Evolutionary conservation across 2,329 filamentous ascomycete species (phyloP), one percentile per base, ranked within the genome.

Genomic region (Penicillium paneum): DNA sequence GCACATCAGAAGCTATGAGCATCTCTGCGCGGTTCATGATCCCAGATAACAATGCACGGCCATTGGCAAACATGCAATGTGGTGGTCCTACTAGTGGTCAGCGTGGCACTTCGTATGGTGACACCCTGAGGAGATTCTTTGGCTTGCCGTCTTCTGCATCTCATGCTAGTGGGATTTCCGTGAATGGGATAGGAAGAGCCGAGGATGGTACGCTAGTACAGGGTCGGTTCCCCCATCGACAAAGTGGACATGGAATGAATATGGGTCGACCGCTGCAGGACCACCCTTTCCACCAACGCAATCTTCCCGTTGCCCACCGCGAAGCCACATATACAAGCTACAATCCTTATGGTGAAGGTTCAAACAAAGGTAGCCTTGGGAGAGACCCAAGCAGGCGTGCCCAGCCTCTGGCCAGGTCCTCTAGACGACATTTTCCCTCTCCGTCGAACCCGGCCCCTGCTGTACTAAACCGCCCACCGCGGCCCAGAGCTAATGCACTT

Each of bases 141-240:
- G 62, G 66, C n/a, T 57, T 67, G 7, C 29, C 61, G 24, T 58
- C 66, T 11, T 50, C 60, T 12, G 40, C 54, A 11, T 47, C 61
- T 11, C 49, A 38, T n/a, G 39, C n/a, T 31, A 35, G 36, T n/a
- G 43, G 51, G 8, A 58, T 60, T 10, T 64, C 63, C 8, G 39
- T 57, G 24, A 64, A 62, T 31, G 58, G 65, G 17, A 64, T 75
- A 52, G 67, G 69, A 32, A 68, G 69, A 52, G 74, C 75, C 15
- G 67, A 72, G 24, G 74, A 77, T 63, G 74, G 74, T 13, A 76
- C 74, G 11, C 57, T 66, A 24, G 67, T 78, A 24, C 67, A 72
- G 48, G 75, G 74, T 21, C 67, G 71, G 29, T 77, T 76, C 32
- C 72, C 71, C 1, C 61, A 67, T 45, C 66, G 75, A 43, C 67